Evolutionary conservation across 306 rosid genomes (phyloP).

Genomic region (Dalbergia oliveri): DNA sequence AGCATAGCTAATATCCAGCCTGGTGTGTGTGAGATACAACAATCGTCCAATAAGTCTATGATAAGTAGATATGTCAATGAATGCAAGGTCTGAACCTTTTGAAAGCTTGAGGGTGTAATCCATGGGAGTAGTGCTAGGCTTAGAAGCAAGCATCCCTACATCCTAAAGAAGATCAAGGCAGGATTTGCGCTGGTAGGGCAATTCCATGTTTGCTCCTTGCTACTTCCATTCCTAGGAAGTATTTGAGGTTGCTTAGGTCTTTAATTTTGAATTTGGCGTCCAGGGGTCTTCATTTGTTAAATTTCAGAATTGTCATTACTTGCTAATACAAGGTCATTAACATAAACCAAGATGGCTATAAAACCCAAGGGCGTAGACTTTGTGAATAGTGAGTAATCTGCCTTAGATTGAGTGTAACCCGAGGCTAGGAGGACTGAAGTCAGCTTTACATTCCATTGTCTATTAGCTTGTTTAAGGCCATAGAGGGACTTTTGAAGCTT

Average conservation of each 20-base stretch:
- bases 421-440: accelerated
- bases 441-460: neutral
- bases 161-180: neutral
- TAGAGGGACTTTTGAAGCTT: neutral
- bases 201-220: neutral
- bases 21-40: no score
- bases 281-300: accelerated
- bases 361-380: neutral
- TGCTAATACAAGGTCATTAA: neutral
- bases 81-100: neutral
- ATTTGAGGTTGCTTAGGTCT: neutral
- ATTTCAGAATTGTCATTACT: neutral
- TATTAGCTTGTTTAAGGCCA: neutral
- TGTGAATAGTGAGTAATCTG: neutral
- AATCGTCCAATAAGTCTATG: neutral
- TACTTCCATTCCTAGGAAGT: neutral
- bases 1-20: no score
- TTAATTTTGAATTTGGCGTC: neutral
- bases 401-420: neutral
- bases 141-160: neutral
- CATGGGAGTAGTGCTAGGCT: neutral
- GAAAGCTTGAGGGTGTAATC: no score
- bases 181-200: neutral
- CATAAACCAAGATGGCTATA: neutral
- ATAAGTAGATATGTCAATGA: neutral